phyloP scores from a whole-genome alignment of 2,329 filamentous ascomycete genomes.

The Colletotrichum godetiae region DNA sequence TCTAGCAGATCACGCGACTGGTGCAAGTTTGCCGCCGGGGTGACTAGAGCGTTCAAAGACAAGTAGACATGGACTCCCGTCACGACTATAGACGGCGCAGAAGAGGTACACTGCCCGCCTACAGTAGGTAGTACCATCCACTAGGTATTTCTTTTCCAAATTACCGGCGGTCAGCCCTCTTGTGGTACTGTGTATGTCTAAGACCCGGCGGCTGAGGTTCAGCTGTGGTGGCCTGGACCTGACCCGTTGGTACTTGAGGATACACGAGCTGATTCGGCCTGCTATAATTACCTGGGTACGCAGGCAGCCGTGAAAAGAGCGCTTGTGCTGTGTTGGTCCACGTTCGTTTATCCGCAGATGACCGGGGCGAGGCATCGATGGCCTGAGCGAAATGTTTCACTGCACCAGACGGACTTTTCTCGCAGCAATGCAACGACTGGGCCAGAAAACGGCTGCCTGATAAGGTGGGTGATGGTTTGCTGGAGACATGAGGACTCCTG shows the following conservation, averaged over 20 bases:
- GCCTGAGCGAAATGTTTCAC: not conserved
- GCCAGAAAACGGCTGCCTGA: conserved; percentile 1
- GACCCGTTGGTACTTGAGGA: not conserved
- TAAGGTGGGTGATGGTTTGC: not conserved
- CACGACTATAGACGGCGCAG: too few relatives aligned
- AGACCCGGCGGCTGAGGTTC: not conserved
- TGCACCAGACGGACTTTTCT: not conserved
- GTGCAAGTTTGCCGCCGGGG: not conserved
- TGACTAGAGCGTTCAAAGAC: too few relatives aligned
- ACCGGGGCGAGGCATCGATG: not conserved
- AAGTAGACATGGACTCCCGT: too few relatives aligned
- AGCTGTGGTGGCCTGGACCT: not conserved
- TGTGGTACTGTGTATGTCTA: not conserved
- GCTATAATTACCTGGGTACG: not conserved
- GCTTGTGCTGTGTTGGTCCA: not conserved
- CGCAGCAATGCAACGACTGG: not conserved
- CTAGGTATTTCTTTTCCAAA: not conserved
- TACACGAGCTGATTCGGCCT: not conserved
- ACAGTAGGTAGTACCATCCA: not conserved
- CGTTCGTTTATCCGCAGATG: not conserved
- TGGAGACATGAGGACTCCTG: not conserved
- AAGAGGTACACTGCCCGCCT: too few relatives aligned
- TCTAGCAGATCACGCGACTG: not conserved
- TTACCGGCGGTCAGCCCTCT: not conserved
- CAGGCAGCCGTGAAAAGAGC: not conserved